phyloP scores from a whole-genome alignment of 495 filamentous ascomycete species.

The Evernia prunastri region DNA sequence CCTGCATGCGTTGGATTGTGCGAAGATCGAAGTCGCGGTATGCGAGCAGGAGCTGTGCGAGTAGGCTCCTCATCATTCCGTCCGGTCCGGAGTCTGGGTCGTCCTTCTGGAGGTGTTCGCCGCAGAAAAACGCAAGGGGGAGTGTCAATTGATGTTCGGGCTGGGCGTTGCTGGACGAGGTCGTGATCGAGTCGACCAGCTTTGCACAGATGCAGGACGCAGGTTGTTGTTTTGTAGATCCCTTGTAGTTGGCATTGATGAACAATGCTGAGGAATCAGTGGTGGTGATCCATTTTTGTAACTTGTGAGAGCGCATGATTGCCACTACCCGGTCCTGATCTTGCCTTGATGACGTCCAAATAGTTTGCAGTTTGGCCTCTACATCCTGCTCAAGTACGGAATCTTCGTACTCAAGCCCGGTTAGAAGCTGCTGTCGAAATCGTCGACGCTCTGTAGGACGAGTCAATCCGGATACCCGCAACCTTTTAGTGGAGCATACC shows the following conservation, averaged over 20 bases:
- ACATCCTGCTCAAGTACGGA: conserved; percentile 4
- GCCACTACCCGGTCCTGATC: conserved; percentile 10
- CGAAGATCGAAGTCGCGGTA: conserved; percentile 7
- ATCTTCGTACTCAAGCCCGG: conserved; percentile 8
- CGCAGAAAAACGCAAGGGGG: conserved; percentile 9
- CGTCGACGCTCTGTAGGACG: neutral
- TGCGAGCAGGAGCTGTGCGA: conserved; percentile 5
- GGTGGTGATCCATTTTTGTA: conserved; percentile 9
- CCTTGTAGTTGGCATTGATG: conserved; percentile 10
- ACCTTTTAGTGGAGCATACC: neutral
- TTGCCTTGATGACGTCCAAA: neutral
- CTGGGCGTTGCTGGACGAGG: neutral
- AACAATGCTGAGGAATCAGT: neutral
- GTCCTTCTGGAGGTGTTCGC: neutral
- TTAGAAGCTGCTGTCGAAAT: neutral
- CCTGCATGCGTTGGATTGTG: neutral
- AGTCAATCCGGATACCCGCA: neutral
- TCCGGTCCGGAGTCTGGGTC: neutral
- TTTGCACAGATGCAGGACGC: conserved; percentile 9
- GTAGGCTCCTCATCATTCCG: conserved; percentile 10
- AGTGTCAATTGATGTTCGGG: neutral
- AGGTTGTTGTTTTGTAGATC: neutral
- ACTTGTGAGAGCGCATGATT: conserved; percentile 5
- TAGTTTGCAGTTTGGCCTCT: neutral
- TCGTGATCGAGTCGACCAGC: conserved; percentile 4